Evolutionary conservation across 208 protist genomes (phyloP).

Genomic region (Leishmania gerbilli): DNA sequence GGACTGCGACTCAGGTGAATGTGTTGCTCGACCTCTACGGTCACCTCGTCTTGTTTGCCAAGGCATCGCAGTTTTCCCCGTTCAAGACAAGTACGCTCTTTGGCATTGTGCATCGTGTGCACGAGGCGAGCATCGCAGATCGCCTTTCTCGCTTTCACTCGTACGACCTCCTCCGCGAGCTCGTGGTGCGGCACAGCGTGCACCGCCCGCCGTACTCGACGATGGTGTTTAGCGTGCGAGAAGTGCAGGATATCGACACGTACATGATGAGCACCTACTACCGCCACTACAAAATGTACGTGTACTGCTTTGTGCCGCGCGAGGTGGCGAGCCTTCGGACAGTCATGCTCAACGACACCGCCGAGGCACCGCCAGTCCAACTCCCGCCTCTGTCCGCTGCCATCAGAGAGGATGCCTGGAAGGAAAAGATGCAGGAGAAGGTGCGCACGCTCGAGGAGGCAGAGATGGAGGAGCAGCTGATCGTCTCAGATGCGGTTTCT

Average conservation of each 20-base stretch:
- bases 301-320: constrained; percentile 83
- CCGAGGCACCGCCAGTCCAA: constrained; percentile 53
- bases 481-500: constrained; percentile 45
- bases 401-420: constrained; percentile 60
- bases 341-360: constrained; percentile 44
- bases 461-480: constrained; percentile 43
- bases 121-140: constrained; percentile 70
- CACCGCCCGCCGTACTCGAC: constrained; percentile 86
- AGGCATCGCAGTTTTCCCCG: constrained; percentile 50
- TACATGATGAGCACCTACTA: constrained; percentile 90
- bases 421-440: constrained; percentile 66
- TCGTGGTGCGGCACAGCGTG: constrained; percentile 85
- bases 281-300: constrained; percentile 93
- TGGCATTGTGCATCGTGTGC: constrained; percentile 65
- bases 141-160: constrained; percentile 57
- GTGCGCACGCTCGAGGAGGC: constrained; percentile 58
- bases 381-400: constrained; percentile 67
- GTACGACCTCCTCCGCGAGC: constrained; percentile 70
- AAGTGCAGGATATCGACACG: constrained; percentile 86
- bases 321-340: constrained; percentile 63
- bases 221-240: constrained; percentile 78
- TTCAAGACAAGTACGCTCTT: constrained; percentile 88
- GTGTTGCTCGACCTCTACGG: constrained; percentile 83
- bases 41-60: constrained; percentile 83
- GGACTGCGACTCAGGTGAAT: constrained; percentile 37